phyloP scores from a whole-genome alignment of 345 rosid genomes.

The Populus euphratica region DNA sequence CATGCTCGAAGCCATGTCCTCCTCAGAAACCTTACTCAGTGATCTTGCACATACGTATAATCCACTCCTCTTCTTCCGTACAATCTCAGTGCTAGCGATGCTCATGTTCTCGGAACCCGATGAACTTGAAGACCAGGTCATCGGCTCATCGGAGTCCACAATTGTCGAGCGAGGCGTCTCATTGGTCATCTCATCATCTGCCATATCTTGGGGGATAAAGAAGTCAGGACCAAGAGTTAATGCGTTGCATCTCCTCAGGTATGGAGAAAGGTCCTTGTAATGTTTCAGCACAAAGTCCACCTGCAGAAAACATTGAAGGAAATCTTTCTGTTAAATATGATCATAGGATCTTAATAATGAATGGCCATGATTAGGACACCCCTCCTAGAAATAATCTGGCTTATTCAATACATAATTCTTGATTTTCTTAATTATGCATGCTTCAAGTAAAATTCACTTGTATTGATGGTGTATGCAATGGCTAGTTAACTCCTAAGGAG shows the following conservation, averaged over 20 bases:
- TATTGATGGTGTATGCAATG: too few relatives aligned
- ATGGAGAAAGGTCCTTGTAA: conserved; percentile 61
- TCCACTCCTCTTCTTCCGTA: conserved; percentile 72
- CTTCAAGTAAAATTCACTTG: not conserved
- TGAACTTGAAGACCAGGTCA: conserved; percentile 70
- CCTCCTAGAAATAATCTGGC: not conserved
- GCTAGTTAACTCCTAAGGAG: too few relatives aligned
- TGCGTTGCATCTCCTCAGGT: conserved; percentile 56
- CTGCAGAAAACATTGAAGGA: conserved; percentile 17
- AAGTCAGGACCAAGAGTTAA: conserved; percentile 83
- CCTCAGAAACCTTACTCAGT: conserved; percentile 43
- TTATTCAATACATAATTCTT: not conserved
- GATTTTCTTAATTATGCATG: not conserved
- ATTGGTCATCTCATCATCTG: conserved; percentile 54
- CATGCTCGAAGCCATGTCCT: conserved; percentile 60
- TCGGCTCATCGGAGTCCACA: conserved; percentile 65
- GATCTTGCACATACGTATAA: conserved; percentile 58
- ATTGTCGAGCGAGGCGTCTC: conserved; percentile 67
- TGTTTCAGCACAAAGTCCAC: conserved; percentile 91
- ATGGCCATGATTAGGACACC: not conserved
- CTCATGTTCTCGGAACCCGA: conserved; percentile 51
- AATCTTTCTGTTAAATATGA: not conserved
- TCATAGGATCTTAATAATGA: not conserved
- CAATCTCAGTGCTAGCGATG: conserved; percentile 36
- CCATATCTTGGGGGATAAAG: conserved; percentile 76